A percentile compares a stretch with the other conserved stretches of the same genome.
phyloP scores from a whole-genome alignment of 1,139 yeast species.

The Saccharomyces hybrid region DNA sequence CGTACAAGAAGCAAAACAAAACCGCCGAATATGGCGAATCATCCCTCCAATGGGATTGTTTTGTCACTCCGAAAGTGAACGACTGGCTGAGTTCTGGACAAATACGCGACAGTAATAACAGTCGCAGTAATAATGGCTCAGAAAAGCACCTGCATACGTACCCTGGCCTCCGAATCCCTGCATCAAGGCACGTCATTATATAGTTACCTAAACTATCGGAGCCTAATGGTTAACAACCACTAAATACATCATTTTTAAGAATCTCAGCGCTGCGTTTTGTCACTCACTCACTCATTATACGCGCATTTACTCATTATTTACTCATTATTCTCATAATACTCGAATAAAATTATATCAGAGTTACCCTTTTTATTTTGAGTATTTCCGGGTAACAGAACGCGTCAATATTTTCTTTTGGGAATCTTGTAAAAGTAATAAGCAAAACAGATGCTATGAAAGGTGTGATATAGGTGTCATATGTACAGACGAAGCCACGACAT shows the following conservation, averaged over 20 bases:
- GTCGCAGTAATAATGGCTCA: neutral
- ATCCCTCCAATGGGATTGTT: slow-evolving; percentile 4
- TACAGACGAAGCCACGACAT: neutral
- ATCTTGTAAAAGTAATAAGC: neutral
- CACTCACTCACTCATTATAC: too few relatives aligned
- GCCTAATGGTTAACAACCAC: too few relatives aligned
- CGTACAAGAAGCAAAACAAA: slow-evolving; percentile 1
- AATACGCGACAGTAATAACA: neutral
- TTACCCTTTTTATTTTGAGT: too few relatives aligned
- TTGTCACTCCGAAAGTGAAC: neutral
- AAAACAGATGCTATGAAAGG: neutral
- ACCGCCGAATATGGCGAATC: neutral
- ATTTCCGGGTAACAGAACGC: neutral
- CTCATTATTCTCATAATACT: too few relatives aligned
- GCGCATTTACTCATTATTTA: neutral
- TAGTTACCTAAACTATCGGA: neutral
- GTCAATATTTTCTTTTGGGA: neutral
- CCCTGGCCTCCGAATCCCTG: neutral
- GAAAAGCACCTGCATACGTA: neutral
- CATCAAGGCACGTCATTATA: neutral
- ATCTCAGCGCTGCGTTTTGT: too few relatives aligned
- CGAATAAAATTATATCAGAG: too few relatives aligned
- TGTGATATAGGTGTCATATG: neutral
- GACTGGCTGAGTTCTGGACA: slow-evolving; percentile 3
- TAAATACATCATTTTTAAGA: too few relatives aligned